These are phyloP conservation scores for Diplodia mutila DNA, from an alignment of 2,329 filamentous ascomycete species.

Conservation along the genomic window DNA sequence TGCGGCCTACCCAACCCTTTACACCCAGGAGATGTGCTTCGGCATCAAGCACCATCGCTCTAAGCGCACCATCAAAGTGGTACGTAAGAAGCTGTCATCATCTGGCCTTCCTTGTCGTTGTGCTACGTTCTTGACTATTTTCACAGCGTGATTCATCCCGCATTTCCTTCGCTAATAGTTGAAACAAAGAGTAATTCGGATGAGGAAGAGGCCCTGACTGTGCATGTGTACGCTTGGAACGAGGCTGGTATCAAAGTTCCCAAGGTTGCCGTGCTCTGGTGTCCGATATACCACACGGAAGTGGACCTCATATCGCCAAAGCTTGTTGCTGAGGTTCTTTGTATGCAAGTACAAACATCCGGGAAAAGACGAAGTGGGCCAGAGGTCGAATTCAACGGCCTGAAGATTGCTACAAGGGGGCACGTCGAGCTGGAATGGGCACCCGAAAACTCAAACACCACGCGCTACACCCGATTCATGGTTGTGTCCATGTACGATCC, in stretches of 20 bases:
- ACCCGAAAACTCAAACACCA: neutral
- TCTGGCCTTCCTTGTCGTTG: too few relatives aligned
- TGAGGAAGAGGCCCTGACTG: too few relatives aligned
- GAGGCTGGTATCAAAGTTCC: neutral
- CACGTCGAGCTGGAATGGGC: neutral
- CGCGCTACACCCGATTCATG: neutral
- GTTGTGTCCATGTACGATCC: neutral
- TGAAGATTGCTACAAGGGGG: neutral
- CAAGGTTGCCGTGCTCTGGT: neutral
- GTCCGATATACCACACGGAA: neutral
- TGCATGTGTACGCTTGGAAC: neutral
- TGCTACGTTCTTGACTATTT: too few relatives aligned
- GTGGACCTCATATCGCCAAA: constrained; percentile 4
- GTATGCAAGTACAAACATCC: neutral
- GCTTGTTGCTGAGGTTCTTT: neutral
- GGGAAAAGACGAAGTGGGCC: neutral
- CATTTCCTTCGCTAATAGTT: too few relatives aligned
- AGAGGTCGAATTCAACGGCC: too few relatives aligned
- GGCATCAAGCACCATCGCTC: neutral
- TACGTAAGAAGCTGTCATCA: too few relatives aligned
- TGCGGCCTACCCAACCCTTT: too few relatives aligned
- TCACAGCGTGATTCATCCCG: too few relatives aligned
- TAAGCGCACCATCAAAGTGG: too few relatives aligned
- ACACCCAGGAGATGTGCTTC: neutral
- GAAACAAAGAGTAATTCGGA: too few relatives aligned